Conservation (phyloP, 345 rosid genomes). For the Angophora floribunda region DNA sequence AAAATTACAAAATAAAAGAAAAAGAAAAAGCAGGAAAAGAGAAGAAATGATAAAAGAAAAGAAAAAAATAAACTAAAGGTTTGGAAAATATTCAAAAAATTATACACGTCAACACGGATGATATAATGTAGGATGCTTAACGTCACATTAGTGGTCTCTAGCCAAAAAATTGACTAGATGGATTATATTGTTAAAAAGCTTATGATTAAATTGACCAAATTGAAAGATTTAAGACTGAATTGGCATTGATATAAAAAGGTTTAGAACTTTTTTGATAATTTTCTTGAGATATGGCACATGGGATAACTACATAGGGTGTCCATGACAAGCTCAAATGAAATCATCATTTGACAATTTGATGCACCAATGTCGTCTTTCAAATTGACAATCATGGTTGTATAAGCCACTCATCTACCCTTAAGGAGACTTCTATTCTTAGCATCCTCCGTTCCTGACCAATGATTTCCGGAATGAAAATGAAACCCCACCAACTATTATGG, state of each 20-base stretch:
- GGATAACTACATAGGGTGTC: background rate
- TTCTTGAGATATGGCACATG: accelerated
- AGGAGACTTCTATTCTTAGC: background rate
- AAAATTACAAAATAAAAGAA: too few relatives aligned
- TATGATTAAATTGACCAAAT: background rate
- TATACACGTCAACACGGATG: accelerated
- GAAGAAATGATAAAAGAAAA: too few relatives aligned
- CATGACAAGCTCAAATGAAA: background rate
- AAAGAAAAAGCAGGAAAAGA: accelerated
- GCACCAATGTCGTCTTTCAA: background rate
- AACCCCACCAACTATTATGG: background rate
- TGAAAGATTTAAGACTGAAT: too few relatives aligned
- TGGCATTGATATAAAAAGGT: too few relatives aligned
- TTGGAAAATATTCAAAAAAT: too few relatives aligned
- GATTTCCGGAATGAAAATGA: background rate
- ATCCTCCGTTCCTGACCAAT: background rate
- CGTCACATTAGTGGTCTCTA: accelerated
- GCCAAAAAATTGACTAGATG: background rate
- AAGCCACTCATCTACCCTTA: background rate
- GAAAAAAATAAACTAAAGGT: too few relatives aligned
- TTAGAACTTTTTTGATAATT: too few relatives aligned
- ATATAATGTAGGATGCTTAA: too few relatives aligned
- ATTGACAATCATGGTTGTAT: background rate
- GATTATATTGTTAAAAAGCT: too few relatives aligned
- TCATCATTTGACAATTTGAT: background rate